A percentile compares a stretch with the other conserved stretches of the same genome.
Evolutionary conservation across 1,139 yeast genomes (phyloP).

Genomic region (Taiozyma sp.): DNA sequence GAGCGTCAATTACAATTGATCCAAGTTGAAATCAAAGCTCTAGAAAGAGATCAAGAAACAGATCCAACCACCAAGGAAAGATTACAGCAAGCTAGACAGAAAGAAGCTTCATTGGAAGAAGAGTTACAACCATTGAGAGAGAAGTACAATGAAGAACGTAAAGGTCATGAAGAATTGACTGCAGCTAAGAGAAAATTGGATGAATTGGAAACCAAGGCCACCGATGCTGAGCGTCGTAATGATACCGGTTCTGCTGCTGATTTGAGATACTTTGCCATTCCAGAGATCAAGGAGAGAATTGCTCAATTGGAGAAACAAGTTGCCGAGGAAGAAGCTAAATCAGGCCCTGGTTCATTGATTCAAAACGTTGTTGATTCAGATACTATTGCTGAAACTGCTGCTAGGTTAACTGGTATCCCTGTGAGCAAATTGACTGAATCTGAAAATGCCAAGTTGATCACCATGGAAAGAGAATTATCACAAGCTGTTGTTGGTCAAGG

Average conservation of each 20-base stretch:
- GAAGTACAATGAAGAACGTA: conserved; percentile 81
- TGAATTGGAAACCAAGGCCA: conserved; percentile 87
- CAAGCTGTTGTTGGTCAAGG: conserved; percentile 90
- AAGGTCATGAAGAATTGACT: conserved; percentile 87
- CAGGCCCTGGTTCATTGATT: conserved; percentile 61
- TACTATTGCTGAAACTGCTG: conserved; percentile 95
- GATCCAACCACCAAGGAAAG: conserved; percentile 87
- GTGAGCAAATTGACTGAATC: conserved; percentile 95
- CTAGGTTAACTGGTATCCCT: conserved; percentile 97
- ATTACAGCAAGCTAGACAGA: conserved; percentile 69
- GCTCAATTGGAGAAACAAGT: conserved; percentile 69
- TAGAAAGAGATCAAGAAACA: conserved; percentile 93
- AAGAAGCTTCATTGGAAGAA: conserved; percentile 81
- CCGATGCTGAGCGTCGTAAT: conserved; percentile 94
- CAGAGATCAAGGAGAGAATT: conserved; percentile 79
- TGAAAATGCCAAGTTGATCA: conserved; percentile 87
- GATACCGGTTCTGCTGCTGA: conserved; percentile 96
- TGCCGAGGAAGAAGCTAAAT: conserved; percentile 67
- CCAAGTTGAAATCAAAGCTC: conserved; percentile 94
- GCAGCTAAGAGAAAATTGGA: conserved; percentile 87
- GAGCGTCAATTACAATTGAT: conserved; percentile 90
- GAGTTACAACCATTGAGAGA: conserved; percentile 82
- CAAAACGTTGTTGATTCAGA: conserved; percentile 91
- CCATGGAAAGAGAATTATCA: conserved; percentile 87
- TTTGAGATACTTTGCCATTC: conserved; percentile 93